Base-by-base conservation (phyloP, 2,329 filamentous ascomycete genomes). In the Penicillium sumatraense region DNA sequence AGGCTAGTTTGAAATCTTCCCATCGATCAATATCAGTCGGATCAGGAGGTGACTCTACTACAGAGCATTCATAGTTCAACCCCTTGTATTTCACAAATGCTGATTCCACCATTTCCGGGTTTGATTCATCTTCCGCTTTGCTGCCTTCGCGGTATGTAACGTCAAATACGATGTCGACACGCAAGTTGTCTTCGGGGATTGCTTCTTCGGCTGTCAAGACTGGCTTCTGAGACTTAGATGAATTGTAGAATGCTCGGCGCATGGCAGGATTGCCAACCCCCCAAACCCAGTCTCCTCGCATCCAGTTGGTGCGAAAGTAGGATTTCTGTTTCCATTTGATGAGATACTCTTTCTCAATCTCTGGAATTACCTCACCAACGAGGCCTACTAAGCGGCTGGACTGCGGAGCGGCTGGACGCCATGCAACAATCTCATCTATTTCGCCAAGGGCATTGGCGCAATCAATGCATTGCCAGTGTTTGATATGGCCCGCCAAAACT, bases 31-130 rank as follows among this genome's bases (percentile, higher is more conserved):
- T 61, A 54, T 90, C 84, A 26, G 84, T 80, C 2, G 79, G 76
- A 2, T 80, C 75, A 0, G 93, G 93, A 0, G 92, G 91, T 2
- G 83, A 81, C 64, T 96, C 93, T 93, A 93, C 97, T 0, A 96
- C 92, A 1, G 86, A 85, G 56, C 97, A 92, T 59, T 96, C 91
- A 68, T 99, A 98, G 5, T 87, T 83, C 7, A 99, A 83, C 11
- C 95, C 95, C 72, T 96, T 91, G 73, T 93, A 98, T 71, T 99
- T 99, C 75, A 96, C 89, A 47, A 88, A 83, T 0, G 91, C 88
- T 64, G 86, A 83, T 47, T 86, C 82, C 20, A 99, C 86, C 62
- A 91, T 84, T 33, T 83, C 83, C 57, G 91, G 80, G 65, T 95
- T 91, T 14, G 88, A 82, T 49, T 88, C 84, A 62, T 89, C 86